Conservation (phyloP, 2,329 filamentous ascomycete species). For the Tolypocladium tundrense region DNA sequence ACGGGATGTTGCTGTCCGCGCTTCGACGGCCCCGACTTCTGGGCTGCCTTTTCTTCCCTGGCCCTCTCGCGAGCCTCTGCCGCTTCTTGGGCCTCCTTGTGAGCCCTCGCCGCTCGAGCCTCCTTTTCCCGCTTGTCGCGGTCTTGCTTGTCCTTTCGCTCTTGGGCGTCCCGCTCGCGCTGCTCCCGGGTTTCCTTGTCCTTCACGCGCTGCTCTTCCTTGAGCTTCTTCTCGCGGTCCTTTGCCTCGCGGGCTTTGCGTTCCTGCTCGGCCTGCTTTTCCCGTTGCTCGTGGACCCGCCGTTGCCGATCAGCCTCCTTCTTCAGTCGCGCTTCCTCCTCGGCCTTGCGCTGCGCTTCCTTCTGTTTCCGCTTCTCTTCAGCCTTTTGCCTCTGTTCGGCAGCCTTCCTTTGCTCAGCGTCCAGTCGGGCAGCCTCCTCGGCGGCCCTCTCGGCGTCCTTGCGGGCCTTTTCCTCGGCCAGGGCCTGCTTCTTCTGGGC, state of each 20-base stretch:
- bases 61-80: slow-evolving; percentile 50
- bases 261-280: slow-evolving; percentile 76
- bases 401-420: slow-evolving; percentile 65
- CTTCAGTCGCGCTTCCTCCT: slow-evolving; percentile 75
- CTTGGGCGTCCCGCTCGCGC: slow-evolving; percentile 58
- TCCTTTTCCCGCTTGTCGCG: slow-evolving; percentile 53
- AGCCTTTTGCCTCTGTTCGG: slow-evolving; percentile 70
- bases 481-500: slow-evolving; percentile 77
- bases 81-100: slow-evolving; percentile 44
- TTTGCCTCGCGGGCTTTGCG: slow-evolving; percentile 57
- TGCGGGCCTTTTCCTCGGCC: slow-evolving; percentile 82
- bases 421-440: slow-evolving; percentile 71
- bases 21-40: slow-evolving; percentile 21
- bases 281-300: slow-evolving; percentile 72
- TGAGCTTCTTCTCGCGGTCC: slow-evolving; percentile 71
- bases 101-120: slow-evolving; percentile 44
- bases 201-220: slow-evolving; percentile 69
- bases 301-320: slow-evolving; percentile 81
- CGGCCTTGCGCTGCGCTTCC: slow-evolving; percentile 80
- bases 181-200: slow-evolving; percentile 70
- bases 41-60: slow-evolving; percentile 47
- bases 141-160: slow-evolving; percentile 50
- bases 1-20: slow-evolving; percentile 25
- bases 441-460: slow-evolving; percentile 79
- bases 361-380: slow-evolving; percentile 89